Conservation (phyloP, 805 yeast genomes). For the Jamesozyma piceae region DNA sequence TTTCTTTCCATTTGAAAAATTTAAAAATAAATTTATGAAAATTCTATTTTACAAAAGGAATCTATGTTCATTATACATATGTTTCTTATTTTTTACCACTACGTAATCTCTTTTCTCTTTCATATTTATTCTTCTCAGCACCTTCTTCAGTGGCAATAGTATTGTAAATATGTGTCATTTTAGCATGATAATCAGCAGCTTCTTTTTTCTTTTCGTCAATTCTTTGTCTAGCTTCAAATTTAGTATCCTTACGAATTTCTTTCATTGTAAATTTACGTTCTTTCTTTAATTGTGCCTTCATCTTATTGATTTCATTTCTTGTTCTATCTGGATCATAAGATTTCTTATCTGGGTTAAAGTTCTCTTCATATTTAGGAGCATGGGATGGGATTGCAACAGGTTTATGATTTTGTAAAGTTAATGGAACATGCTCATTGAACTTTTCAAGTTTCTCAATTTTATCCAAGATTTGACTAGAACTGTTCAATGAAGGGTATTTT, state of each 20-base stretch:
- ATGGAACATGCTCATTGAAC: constrained; percentile 54
- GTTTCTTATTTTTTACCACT: constrained; percentile 34
- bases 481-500: constrained; percentile 30
- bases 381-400: constrained; percentile 76
- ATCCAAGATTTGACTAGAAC: constrained; percentile 30
- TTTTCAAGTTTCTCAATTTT: constrained; percentile 43
- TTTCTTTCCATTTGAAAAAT: neutral
- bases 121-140: constrained; percentile 86
- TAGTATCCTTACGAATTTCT: constrained; percentile 82
- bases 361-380: constrained; percentile 90
- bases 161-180: constrained; percentile 79
- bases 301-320: constrained; percentile 73
- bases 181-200: constrained; percentile 74
- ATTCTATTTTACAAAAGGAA: constrained; percentile 1
- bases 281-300: constrained; percentile 78
- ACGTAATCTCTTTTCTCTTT: constrained; percentile 67
- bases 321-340: constrained; percentile 77
- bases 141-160: constrained; percentile 91
- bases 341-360: constrained; percentile 91
- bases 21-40: neutral
- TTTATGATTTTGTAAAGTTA: constrained; percentile 72
- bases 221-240: constrained; percentile 78
- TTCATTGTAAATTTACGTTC: constrained; percentile 82
- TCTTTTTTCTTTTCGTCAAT: constrained; percentile 67
- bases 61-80: neutral